Conservation (phyloP, 148 eudicot species). For the Pharnaceum exiguum region DNA sequence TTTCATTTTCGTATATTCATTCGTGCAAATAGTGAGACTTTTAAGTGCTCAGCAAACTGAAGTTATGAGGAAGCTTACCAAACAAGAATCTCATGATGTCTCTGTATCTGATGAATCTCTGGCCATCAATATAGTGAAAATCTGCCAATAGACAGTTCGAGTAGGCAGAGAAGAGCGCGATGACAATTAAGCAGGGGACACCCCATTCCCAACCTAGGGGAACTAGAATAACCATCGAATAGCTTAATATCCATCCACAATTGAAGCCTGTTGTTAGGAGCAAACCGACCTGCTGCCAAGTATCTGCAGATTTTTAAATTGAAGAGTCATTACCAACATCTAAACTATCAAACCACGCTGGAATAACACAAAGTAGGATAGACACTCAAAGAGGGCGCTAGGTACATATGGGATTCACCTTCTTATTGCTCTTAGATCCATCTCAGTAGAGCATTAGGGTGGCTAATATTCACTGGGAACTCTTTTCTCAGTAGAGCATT, state of each 20-base stretch:
- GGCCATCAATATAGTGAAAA: slow-evolving; percentile 52
- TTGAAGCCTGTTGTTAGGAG: slow-evolving; percentile 46
- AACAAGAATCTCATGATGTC: slow-evolving; percentile 53
- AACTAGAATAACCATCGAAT: slow-evolving; percentile 47
- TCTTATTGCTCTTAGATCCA: no score
- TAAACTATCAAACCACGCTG: not conserved
- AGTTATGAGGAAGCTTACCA: slow-evolving; percentile 25
- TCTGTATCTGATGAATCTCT: slow-evolving; percentile 55
- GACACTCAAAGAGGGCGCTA: no score
- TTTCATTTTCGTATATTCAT: not conserved
- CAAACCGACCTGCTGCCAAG: slow-evolving; percentile 59
- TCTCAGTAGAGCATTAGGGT: no score
- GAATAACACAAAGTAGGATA: no score
- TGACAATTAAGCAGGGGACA: slow-evolving; percentile 29
- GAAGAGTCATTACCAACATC: not conserved
- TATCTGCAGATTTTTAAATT: slow-evolving; percentile 30
- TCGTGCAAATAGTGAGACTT: no score
- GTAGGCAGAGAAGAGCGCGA: slow-evolving; percentile 40
- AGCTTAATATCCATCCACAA: slow-evolving; percentile 58
- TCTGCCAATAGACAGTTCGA: slow-evolving; percentile 53
- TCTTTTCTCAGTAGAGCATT: no score
- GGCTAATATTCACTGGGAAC: no score
- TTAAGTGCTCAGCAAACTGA: no score
- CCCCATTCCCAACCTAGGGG: slow-evolving; percentile 64
- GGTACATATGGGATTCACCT: no score